phyloP scores from a whole-genome alignment of 441 rosid species.

The Gossypium trilobum region DNA sequence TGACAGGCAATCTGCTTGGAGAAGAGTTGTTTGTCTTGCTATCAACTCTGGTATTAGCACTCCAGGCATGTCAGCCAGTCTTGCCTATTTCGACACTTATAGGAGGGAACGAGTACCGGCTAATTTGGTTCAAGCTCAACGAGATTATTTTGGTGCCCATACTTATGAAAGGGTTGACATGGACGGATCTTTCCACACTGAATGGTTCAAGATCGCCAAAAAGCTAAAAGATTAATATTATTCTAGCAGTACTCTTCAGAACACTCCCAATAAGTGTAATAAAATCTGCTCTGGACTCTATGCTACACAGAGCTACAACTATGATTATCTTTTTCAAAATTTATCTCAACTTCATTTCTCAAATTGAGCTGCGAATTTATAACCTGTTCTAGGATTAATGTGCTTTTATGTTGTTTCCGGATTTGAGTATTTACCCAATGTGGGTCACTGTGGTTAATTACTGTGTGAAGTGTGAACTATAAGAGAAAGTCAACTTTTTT shows the following conservation, averaged over 20 bases:
- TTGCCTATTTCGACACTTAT: constrained; percentile 1
- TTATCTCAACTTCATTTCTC: background rate
- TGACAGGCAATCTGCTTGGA: constrained; percentile 3
- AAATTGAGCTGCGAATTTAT: background rate
- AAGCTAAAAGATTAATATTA: constrained; percentile 31
- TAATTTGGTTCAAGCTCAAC: constrained; percentile 4
- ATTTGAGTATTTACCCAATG: background rate
- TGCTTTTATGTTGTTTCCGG: constrained; percentile 10
- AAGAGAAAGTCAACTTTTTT: background rate
- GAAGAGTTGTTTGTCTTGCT: constrained; percentile 8
- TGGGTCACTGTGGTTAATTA: background rate
- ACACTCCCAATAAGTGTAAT: constrained; percentile 22
- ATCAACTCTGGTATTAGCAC: constrained; percentile 1
- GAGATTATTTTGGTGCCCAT: constrained; percentile 7
- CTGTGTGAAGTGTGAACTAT: background rate
- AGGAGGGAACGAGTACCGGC: background rate
- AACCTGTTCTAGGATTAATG: background rate
- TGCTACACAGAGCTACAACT: background rate
- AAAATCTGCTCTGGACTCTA: constrained; percentile 23
- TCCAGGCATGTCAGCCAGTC: constrained; percentile 1
- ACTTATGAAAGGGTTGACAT: background rate
- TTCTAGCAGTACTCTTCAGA: background rate
- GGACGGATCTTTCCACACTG: constrained; percentile 6
- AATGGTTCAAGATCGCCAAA: constrained; percentile 6
- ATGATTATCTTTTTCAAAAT: background rate